Conservation (phyloP, 306 rosid genomes). For the Benincasa hispida region DNA sequence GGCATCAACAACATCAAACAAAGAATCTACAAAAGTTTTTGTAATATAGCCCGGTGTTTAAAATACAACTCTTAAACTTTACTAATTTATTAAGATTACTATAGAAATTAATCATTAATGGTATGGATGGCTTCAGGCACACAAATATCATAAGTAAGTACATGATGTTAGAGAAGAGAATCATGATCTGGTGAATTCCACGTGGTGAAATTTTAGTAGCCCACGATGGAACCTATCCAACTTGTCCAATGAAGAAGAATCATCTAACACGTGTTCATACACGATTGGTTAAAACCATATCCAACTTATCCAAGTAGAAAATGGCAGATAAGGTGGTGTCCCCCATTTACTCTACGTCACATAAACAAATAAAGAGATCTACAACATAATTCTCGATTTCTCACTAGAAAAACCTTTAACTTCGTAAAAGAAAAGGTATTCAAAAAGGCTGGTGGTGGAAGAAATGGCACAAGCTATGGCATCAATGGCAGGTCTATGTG, state of each 20-base stretch:
- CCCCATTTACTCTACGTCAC: constrained; percentile 35
- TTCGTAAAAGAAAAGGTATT: not conserved
- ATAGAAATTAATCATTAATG: too few relatives aligned
- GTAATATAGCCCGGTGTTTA: too few relatives aligned
- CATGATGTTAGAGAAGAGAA: not conserved
- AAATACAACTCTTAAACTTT: too few relatives aligned
- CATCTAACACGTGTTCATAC: not conserved
- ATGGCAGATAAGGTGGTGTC: constrained; percentile 47
- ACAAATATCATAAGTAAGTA: too few relatives aligned
- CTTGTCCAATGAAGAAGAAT: constrained; percentile 16
- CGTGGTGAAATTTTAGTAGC: constrained; percentile 18
- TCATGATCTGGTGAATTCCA: constrained; percentile 22
- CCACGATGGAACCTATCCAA: constrained; percentile 53
- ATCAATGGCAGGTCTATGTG: constrained; percentile 71
- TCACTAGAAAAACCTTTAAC: not conserved
- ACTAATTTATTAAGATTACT: too few relatives aligned
- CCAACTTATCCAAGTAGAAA: constrained; percentile 61
- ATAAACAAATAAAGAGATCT: constrained; percentile 17
- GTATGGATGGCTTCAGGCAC: too few relatives aligned
- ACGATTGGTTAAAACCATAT: constrained; percentile 38
- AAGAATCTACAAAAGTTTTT: too few relatives aligned
- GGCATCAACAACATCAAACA: too few relatives aligned
- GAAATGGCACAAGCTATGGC: constrained; percentile 42
- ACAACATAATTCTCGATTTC: not conserved
- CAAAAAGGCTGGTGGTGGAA: not conserved